These are phyloP conservation scores for Singerocomus inundabilis DNA, from an alignment of 1,284 basidiomycete species.

Conservation along the genomic window DNA sequence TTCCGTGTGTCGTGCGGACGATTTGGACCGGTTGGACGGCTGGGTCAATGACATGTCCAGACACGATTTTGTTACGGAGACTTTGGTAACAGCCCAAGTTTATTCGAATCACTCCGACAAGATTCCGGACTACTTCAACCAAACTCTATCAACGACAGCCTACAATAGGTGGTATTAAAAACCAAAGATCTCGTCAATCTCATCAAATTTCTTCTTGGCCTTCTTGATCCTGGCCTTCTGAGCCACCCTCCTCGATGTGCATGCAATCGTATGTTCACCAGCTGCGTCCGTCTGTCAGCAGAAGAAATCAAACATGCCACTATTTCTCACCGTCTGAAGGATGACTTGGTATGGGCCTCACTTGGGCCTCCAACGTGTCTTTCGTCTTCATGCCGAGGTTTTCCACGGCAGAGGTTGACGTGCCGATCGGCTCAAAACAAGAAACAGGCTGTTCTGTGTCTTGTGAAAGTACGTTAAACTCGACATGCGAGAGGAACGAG, in stretches of 20 bases:
- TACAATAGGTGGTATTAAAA: conserved; percentile 16
- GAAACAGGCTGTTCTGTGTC: conserved; percentile 19
- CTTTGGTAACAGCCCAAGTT: neutral
- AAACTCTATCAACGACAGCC: neutral
- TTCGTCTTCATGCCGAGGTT: neutral
- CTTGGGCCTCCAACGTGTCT: neutral
- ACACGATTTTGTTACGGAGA: neutral
- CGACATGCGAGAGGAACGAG: neutral
- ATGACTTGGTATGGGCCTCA: neutral
- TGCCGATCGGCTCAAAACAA: neutral
- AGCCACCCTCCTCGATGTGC: conserved; percentile 1
- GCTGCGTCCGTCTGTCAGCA: conserved; percentile 12
- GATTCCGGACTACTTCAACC: neutral
- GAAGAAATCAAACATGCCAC: neutral
- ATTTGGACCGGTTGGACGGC: conserved; percentile 34
- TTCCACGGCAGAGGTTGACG: neutral
- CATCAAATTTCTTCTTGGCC: conserved; percentile 28
- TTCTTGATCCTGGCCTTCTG: conserved; percentile 22
- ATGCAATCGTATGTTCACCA: neutral
- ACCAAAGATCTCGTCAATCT: conserved; percentile 35
- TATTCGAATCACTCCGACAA: neutral
- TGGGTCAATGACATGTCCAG: conserved; percentile 47
- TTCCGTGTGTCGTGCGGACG: conserved; percentile 52
- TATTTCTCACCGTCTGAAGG: conserved; percentile 8
- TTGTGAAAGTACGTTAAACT: conserved; percentile 6